Evolutionary conservation across 2,329 filamentous ascomycete species (phyloP).

Genomic region (Pseudocercospora eumusae): DNA sequence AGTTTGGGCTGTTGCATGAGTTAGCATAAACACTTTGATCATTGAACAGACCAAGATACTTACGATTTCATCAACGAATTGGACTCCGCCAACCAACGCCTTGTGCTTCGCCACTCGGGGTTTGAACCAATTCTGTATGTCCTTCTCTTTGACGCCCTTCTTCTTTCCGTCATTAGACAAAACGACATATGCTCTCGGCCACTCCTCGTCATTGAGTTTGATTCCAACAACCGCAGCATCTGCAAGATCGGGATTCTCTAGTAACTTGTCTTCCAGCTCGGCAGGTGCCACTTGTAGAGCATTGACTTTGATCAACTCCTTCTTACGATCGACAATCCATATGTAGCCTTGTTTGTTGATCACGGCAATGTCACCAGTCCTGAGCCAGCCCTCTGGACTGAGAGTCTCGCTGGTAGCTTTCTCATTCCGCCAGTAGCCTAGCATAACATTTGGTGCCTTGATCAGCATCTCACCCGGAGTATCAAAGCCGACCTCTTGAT

Average conservation of each 20-base stretch:
- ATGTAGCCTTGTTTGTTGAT: constrained; percentile 38
- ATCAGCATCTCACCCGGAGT: constrained; percentile 46
- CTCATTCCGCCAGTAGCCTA: constrained; percentile 47
- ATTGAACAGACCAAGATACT: neutral
- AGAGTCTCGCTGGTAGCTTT: constrained; percentile 43
- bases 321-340: constrained; percentile 43
- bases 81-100: constrained; percentile 43
- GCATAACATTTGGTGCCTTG: constrained; percentile 45
- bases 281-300: constrained; percentile 40
- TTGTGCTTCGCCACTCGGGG: constrained; percentile 46
- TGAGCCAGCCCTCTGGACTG: constrained; percentile 44
- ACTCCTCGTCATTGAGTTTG: constrained; percentile 53
- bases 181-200: constrained; percentile 56
- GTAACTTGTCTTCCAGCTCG: constrained; percentile 44
- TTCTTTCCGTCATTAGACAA: constrained; percentile 52
- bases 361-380: constrained; percentile 40
- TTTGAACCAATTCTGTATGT: constrained; percentile 43
- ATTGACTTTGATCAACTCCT: constrained; percentile 43
- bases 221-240: constrained; percentile 60
- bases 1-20: constrained; percentile 49
- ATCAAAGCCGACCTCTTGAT: constrained; percentile 43
- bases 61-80: constrained; percentile 57
- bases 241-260: constrained; percentile 55
- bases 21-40: constrained; percentile 2
- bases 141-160: constrained; percentile 38